Evolutionary conservation across 208 protist species (phyloP).

Genomic region (Spongospora subterranea): DNA sequence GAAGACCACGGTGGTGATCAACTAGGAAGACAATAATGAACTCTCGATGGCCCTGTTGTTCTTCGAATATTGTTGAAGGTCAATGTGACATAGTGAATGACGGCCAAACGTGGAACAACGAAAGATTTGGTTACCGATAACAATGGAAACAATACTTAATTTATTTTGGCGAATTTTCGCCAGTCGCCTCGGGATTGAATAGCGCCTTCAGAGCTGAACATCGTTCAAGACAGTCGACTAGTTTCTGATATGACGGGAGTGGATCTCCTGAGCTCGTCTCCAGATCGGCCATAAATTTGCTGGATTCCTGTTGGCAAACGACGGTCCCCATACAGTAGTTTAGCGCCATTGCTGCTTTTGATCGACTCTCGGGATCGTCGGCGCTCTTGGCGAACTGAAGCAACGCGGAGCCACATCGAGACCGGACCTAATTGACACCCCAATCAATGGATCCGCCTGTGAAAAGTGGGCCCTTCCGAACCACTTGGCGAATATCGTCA

Average conservation of each 20-base stretch:
- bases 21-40: too few relatives aligned
- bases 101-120: too few relatives aligned
- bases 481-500: background rate
- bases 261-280: background rate
- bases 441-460: background rate
- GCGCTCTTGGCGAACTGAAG: background rate
- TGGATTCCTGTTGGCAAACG: background rate
- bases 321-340: conserved; percentile 52
- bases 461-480: conserved; percentile 1
- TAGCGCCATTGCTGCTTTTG: conserved; percentile 26
- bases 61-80: too few relatives aligned
- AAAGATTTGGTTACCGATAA: too few relatives aligned
- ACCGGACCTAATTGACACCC: background rate
- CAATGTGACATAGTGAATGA: too few relatives aligned
- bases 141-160: too few relatives aligned
- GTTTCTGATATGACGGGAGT: background rate
- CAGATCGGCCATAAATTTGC: background rate
- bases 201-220: background rate
- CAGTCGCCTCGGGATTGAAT: conserved; percentile 7
- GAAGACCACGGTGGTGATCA: too few relatives aligned
- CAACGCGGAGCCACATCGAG: conserved; percentile 18
- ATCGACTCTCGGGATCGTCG: background rate
- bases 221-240: background rate
- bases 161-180: background rate
- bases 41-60: too few relatives aligned